Evolutionary conservation across 75 land plant species (phyloP).

Genomic region (Selaginella tamariscina): DNA sequence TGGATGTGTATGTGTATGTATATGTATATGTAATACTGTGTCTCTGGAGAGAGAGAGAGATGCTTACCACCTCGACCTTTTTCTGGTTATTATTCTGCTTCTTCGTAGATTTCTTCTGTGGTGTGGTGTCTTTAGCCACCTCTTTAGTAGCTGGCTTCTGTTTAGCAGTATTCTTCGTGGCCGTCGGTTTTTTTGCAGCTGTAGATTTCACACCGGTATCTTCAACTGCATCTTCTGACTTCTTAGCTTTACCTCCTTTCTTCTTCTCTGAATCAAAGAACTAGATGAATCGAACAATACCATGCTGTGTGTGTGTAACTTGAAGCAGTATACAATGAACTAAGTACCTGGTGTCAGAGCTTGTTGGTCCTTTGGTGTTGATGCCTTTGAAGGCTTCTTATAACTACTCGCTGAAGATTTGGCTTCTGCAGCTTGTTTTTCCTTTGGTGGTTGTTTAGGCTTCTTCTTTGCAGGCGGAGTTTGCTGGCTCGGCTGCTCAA

Average conservation of each 20-base stretch:
- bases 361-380: not conserved
- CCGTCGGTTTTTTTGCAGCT: not conserved
- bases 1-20: too few relatives aligned
- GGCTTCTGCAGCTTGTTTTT: too few relatives aligned
- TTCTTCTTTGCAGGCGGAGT: too few relatives aligned
- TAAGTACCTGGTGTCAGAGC: too few relatives aligned
- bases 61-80: not conserved
- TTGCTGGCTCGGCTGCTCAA: too few relatives aligned
- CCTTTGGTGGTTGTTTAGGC: too few relatives aligned
- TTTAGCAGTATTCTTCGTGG: not conserved
- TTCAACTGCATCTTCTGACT: not conserved
- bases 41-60: not conserved
- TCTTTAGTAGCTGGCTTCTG: not conserved
- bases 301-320: not conserved
- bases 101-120: not conserved
- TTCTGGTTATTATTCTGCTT: not conserved
- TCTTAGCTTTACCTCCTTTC: not conserved
- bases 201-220: not conserved
- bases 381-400: not conserved
- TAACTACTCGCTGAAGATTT: not conserved
- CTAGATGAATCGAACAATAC: too few relatives aligned
- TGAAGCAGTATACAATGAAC: too few relatives aligned
- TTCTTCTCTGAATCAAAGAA: too few relatives aligned
- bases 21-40: too few relatives aligned
- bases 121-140: not conserved